phyloP scores from a whole-genome alignment of 768 basidiomycete genomes.

The Rhodotorula sphaerocarpa region DNA sequence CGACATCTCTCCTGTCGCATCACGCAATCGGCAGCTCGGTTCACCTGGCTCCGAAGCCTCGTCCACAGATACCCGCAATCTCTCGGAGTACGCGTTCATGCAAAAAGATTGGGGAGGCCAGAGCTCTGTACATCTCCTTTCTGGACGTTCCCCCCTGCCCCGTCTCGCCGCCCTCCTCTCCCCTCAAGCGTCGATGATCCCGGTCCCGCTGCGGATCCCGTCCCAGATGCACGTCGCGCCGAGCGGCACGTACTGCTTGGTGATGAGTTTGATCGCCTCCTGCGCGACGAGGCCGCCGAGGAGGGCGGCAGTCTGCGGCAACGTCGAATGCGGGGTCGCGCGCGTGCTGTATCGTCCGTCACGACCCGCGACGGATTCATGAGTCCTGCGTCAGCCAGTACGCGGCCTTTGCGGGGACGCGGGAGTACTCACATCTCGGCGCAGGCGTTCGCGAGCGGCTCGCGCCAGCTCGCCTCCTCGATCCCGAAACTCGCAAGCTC shows the following conservation, averaged over 20 bases:
- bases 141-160: too few species aligned
- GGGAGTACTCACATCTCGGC: conserved; percentile 36
- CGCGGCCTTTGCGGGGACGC: too few species aligned
- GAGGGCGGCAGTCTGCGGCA: conserved; percentile 89
- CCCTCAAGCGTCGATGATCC: conserved; percentile 7
- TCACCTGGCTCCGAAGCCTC: too few species aligned
- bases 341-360: conserved; percentile 60
- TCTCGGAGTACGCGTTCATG: too few species aligned
- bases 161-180: too few species aligned
- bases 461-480: conserved; percentile 47
- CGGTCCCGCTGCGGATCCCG: conserved; percentile 49
- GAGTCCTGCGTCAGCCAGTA: neutral
- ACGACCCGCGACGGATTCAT: too few species aligned
- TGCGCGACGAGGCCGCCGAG: conserved; percentile 90
- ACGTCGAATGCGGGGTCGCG: conserved; percentile 62
- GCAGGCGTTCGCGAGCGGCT: conserved; percentile 41
- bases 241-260: conserved; percentile 86
- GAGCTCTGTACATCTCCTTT: too few species aligned
- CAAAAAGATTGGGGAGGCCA: too few species aligned
- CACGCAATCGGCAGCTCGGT: too few species aligned
- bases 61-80: too few species aligned
- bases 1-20: too few species aligned
- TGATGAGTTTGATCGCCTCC: conserved; percentile 94
- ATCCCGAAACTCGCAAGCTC: conserved; percentile 48
- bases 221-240: conserved; percentile 75